phyloP scores from a whole-genome alignment of 2,329 filamentous ascomycete genomes.

The Colletotrichum sp. region DNA sequence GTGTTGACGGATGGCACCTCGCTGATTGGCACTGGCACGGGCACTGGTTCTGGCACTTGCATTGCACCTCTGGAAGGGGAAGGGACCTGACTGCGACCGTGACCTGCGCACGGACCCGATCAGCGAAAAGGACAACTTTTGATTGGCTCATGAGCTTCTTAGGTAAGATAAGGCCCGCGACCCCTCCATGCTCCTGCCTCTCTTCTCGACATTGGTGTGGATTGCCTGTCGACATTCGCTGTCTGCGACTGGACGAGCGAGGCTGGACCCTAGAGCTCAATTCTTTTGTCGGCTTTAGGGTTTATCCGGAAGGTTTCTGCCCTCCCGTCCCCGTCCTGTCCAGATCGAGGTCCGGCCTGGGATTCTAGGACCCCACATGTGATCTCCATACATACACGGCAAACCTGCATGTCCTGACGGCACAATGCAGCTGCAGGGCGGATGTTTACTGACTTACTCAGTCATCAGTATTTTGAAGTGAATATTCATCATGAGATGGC shows the following conservation, averaged over 20 bases:
- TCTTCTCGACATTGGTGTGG: background rate
- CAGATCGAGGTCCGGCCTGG: background rate
- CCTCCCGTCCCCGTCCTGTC: background rate
- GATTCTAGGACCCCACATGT: background rate
- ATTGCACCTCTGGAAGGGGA: background rate
- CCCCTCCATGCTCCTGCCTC: background rate
- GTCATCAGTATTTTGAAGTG: background rate
- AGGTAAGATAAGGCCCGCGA: constrained; percentile 7
- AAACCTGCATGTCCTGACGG: background rate
- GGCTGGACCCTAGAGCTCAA: constrained; percentile 15
- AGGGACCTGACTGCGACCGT: background rate
- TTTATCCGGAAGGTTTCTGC: constrained; percentile 5
- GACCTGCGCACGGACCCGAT: background rate
- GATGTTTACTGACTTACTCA: background rate
- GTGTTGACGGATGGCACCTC: background rate
- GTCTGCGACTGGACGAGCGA: background rate
- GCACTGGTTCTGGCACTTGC: background rate
- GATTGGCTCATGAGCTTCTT: background rate
- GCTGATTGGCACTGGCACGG: background rate
- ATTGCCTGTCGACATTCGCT: background rate
- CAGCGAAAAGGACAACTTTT: background rate
- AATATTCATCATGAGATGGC: background rate
- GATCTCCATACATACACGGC: background rate
- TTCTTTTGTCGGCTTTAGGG: constrained; percentile 7
- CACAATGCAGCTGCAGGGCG: background rate